Evolutionary conservation across 345 rosid species (phyloP).

Genomic region (Salix caprea): DNA sequence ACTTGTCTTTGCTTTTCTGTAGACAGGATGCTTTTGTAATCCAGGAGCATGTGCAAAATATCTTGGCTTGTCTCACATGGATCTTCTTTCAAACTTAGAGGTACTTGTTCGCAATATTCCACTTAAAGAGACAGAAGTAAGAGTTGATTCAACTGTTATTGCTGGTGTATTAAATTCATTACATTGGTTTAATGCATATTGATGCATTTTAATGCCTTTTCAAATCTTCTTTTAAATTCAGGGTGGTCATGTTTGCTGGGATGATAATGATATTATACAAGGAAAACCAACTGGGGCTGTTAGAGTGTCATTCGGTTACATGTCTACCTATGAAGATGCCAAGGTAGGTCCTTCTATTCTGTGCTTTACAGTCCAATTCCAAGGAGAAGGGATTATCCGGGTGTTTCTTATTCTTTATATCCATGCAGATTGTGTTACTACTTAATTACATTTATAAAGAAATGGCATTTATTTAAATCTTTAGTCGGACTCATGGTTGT

Average conservation of each 20-base stretch:
- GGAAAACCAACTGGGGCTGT: conserved; percentile 96
- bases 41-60: conserved; percentile 98
- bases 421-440: neutral
- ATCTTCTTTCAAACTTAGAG: conserved; percentile 81
- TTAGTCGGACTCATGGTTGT: neutral
- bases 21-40: conserved; percentile 99
- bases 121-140: neutral
- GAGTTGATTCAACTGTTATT: neutral
- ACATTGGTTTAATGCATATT: neutral
- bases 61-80: conserved; percentile 78
- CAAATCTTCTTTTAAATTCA: conserved; percentile 23
- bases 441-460: neutral
- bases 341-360: conserved; percentile 40
- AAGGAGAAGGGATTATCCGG: neutral
- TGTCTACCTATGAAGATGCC: conserved; percentile 96
- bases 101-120: conserved; percentile 29
- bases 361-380: conserved; percentile 1
- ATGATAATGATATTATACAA: conserved; percentile 74
- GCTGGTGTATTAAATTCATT: neutral
- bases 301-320: conserved; percentile 88
- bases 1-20: conserved; percentile 34
- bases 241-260: conserved; percentile 99
- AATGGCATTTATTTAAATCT: neutral
- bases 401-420: conserved; percentile 2
- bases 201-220: conserved; percentile 6